Percentiles rank a stretch among this genome's conserved stretches.
Conservation (phyloP, 768 basidiomycete species). For the Paxillus ammoniavirescens region DNA sequence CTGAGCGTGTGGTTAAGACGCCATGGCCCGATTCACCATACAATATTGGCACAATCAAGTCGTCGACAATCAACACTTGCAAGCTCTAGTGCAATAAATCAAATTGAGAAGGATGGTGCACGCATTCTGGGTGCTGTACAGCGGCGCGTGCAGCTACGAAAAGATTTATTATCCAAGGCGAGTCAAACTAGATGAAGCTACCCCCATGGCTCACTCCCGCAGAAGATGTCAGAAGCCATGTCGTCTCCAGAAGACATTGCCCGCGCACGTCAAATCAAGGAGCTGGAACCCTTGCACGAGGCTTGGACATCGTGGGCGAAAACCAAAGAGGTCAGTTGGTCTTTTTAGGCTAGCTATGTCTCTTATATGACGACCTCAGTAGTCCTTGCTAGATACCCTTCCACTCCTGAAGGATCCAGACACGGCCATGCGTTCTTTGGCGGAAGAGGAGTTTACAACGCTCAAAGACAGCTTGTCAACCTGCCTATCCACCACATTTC, state of each 20-base stretch:
- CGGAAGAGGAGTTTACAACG: constrained; percentile 58
- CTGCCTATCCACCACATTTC: constrained; percentile 48
- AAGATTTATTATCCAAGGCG: constrained; percentile 44
- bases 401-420: constrained; percentile 72
- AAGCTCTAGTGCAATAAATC: constrained; percentile 12
- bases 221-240: constrained; percentile 52
- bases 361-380: constrained; percentile 29
- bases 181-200: constrained; percentile 1
- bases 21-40: constrained; percentile 13
- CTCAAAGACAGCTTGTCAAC: constrained; percentile 37
- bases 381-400: constrained; percentile 66
- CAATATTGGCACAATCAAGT: constrained; percentile 3
- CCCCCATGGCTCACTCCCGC: background rate
- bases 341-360: background rate
- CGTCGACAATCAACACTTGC: constrained; percentile 13
- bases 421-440: constrained; percentile 70
- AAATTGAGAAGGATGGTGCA: constrained; percentile 43
- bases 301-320: constrained; percentile 68
- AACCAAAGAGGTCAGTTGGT: constrained; percentile 53
- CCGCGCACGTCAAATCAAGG: constrained; percentile 60
- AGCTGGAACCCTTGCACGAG: constrained; percentile 61
- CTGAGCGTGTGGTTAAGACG: constrained; percentile 6
- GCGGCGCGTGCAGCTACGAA: constrained; percentile 51
- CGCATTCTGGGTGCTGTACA: constrained; percentile 55
- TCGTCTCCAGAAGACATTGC: constrained; percentile 56